Evolutionary conservation across 2,329 filamentous ascomycete species (phyloP).

Genomic region (Fusarium anguioides): DNA sequence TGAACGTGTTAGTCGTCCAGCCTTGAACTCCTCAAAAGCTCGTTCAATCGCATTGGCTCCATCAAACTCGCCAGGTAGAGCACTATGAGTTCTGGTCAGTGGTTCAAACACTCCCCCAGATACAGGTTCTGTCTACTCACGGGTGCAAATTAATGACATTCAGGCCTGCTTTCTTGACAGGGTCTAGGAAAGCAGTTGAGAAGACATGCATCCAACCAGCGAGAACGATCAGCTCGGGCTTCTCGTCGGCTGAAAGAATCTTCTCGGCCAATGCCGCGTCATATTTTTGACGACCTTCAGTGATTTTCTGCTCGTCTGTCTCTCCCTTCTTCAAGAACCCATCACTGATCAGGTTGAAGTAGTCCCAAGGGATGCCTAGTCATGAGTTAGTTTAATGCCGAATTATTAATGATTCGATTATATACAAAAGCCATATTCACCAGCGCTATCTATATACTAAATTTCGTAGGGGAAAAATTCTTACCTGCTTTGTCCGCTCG

Average conservation of each 20-base stretch:
- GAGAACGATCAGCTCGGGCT: conserved; percentile 81
- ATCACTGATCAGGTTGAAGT: conserved; percentile 71
- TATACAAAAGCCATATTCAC: background rate
- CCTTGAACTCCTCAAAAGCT: conserved; percentile 78
- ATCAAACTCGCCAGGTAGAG: conserved; percentile 72
- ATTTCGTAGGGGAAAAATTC: background rate
- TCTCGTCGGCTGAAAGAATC: conserved; percentile 61
- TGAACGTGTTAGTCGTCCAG: conserved; percentile 74
- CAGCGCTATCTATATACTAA: background rate
- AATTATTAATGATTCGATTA: background rate
- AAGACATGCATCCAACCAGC: conserved; percentile 92
- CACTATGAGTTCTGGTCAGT: conserved; percentile 52
- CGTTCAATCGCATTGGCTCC: conserved; percentile 82
- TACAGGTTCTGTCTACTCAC: conserved; percentile 68
- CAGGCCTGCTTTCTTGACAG: conserved; percentile 70
- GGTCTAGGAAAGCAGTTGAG: conserved; percentile 74
- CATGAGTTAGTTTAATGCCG: background rate
- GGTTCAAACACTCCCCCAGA: background rate
- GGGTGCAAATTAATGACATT: conserved; percentile 87
- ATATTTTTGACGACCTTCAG: conserved; percentile 74
- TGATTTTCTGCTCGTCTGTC: conserved; percentile 64
- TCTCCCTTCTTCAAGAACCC: conserved; percentile 71
- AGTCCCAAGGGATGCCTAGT: conserved; percentile 71
- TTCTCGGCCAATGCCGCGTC: conserved; percentile 78
- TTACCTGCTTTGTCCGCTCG: conserved; percentile 58